phyloP scores from a whole-genome alignment of 768 basidiomycete species.

The Auriculariales sp. region DNA sequence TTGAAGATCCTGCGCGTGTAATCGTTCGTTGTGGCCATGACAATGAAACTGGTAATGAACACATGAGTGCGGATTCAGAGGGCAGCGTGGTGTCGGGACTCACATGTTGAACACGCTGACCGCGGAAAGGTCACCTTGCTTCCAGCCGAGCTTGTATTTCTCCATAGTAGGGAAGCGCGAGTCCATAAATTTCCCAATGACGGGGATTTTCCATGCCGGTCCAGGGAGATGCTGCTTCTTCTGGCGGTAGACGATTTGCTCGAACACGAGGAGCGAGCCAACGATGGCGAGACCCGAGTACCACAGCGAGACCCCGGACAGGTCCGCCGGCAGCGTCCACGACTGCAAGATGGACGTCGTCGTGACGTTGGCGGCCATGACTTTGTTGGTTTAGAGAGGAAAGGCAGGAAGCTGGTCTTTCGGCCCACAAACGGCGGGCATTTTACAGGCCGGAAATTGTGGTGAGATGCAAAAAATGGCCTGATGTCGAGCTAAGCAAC shows the following conservation, averaged over 20 bases:
- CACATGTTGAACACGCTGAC: slow-evolving; percentile 97
- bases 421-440: too few relatives aligned
- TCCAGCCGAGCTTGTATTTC: slow-evolving; percentile 85
- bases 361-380: neutral
- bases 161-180: slow-evolving; percentile 86
- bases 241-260: slow-evolving; percentile 76
- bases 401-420: too few relatives aligned
- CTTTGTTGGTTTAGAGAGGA: too few relatives aligned
- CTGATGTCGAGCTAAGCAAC: too few relatives aligned
- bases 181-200: slow-evolving; percentile 93
- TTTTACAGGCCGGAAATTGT: too few relatives aligned
- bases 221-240: slow-evolving; percentile 88
- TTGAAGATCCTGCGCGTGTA: slow-evolving; percentile 92
- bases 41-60: slow-evolving; percentile 67
- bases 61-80: neutral
- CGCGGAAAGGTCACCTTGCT: slow-evolving; percentile 73
- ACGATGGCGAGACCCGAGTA: slow-evolving; percentile 53
- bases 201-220: slow-evolving; percentile 83
- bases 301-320: neutral
- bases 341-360: neutral
- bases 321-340: neutral
- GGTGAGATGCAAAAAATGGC: too few relatives aligned
- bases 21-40: slow-evolving; percentile 91
- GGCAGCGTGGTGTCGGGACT: neutral
- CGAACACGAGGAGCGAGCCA: slow-evolving; percentile 62